phyloP scores from a whole-genome alignment of 2,329 filamentous ascomycete genomes.

The Pseudogymnoascus sp. region DNA sequence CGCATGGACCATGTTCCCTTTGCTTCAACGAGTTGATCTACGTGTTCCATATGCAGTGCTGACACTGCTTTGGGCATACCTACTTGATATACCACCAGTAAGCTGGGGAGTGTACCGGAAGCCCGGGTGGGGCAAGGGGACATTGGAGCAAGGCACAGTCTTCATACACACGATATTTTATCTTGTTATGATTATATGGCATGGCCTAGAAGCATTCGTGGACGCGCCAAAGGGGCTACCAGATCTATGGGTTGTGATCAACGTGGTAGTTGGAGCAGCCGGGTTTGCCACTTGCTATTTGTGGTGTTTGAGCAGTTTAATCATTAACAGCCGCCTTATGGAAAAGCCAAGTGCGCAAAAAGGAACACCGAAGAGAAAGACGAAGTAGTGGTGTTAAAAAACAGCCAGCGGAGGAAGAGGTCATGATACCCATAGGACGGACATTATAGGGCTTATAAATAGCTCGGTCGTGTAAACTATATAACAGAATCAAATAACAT shows the following conservation, averaged over 20 bases:
- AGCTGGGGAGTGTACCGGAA: constrained; percentile 62
- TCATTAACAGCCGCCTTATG: not conserved
- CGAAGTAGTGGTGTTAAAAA: not conserved
- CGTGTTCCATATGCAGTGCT: constrained; percentile 78
- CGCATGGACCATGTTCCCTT: constrained; percentile 87
- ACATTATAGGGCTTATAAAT: not conserved
- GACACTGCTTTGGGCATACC: constrained; percentile 81
- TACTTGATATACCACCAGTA: constrained; percentile 77
- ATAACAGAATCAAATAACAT: not conserved
- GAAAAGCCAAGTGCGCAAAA: not conserved
- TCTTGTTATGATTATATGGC: constrained; percentile 69
- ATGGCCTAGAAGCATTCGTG: constrained; percentile 63
- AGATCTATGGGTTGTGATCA: constrained; percentile 89
- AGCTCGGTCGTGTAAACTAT: not conserved
- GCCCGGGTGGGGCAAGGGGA: constrained; percentile 32
- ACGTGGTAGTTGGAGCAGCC: constrained; percentile 76
- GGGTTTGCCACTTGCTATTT: constrained; percentile 84
- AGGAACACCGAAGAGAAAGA: not conserved
- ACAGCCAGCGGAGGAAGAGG: not conserved
- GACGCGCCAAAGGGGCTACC: constrained; percentile 68
- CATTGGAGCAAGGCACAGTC: constrained; percentile 45
- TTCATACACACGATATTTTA: constrained; percentile 73
- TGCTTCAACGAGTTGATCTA: constrained; percentile 78
- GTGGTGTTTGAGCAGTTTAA: constrained; percentile 72
- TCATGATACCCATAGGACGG: not conserved